These are phyloP conservation scores for Penicillium paneum DNA, from an alignment of 2,329 filamentous ascomycete genomes.

Conservation along the genomic window DNA sequence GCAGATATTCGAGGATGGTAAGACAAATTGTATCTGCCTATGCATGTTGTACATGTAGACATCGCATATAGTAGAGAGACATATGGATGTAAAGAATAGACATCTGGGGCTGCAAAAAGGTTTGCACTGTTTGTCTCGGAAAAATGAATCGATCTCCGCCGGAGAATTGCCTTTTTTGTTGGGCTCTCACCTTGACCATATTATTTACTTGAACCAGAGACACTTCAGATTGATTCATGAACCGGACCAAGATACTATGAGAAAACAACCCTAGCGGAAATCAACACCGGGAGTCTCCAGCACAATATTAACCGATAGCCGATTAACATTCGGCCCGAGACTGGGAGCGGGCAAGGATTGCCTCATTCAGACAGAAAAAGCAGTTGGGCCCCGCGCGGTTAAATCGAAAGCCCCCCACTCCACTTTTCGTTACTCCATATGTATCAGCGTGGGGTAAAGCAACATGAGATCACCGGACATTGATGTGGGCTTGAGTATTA, in stretches of 20 bases:
- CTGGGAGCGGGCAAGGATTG: constrained; percentile 3
- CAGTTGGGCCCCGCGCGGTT: constrained; percentile 19
- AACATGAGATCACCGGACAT: constrained; percentile 4
- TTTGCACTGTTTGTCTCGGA: constrained; percentile 1
- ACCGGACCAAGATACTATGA: background rate
- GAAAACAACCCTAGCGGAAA: background rate
- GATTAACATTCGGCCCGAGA: constrained; percentile 18
- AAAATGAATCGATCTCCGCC: background rate
- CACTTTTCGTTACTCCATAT: constrained; percentile 17
- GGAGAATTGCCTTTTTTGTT: constrained; percentile 3
- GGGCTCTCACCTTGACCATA: background rate
- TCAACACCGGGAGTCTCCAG: background rate
- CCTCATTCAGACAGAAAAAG: constrained; percentile 6
- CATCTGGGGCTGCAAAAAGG: background rate
- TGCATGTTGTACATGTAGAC: background rate
- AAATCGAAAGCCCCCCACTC: constrained; percentile 22
- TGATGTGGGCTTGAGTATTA: constrained; percentile 3
- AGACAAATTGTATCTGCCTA: background rate
- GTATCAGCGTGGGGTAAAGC: constrained; percentile 7
- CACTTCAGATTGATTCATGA: background rate
- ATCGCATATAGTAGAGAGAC: background rate
- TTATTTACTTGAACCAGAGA: background rate
- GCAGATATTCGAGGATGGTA: background rate
- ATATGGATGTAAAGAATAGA: background rate
- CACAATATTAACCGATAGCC: constrained; percentile 19